Base-by-base conservation (phyloP, 768 basidiomycete species). In the Tulasnella sp. region DNA sequence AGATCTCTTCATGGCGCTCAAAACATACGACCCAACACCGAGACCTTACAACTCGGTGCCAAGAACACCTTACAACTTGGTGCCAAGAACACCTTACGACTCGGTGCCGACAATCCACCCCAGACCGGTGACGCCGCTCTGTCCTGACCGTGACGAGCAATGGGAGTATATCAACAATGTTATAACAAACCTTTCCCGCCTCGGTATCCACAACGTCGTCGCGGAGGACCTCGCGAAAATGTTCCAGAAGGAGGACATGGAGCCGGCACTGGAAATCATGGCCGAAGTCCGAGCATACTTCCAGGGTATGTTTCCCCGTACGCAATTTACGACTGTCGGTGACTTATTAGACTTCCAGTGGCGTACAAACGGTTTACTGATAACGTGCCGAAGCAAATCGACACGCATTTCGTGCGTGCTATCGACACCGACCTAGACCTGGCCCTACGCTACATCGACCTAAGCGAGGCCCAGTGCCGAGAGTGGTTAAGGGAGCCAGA, bases 331-430 rank as follows among this genome's bases (percentile, higher is more conserved):
- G 25, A 4, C 17, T 5, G 17, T 11, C 8, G 34, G 11, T 31
- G 29, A 45, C 21, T 29, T 12, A 37, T 35, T 11, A 21, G 35
- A 34, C 37, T 6, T 12, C 11, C 57, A 83, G 80, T 82, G 1
- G 75, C 78, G 0, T 81, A 77, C 64, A 81, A 81, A 65, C 73
- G 80, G 1, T 75, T 81, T 58, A 70, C 70, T 1, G 82, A 84
- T 63, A 76, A 73, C 48, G 64, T 83, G 3, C 77, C 81, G 4
- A 67, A 76, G 36, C 74, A 76, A 2, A 77, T 83, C 53, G 81
- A 83, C 61, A 63, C 72, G 37, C 74, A 78, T 48, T 75, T 82
- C 21, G 71, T 82, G 3, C 74, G 74, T 3, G 82, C 80, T 0
- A 60, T 79, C 2, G 72, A 74, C 52, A 66, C 71, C 0, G 73